These are phyloP conservation scores for Pyracantha coccinea DNA, from an alignment of 331 rosid species.

Conservation along the genomic window DNA sequence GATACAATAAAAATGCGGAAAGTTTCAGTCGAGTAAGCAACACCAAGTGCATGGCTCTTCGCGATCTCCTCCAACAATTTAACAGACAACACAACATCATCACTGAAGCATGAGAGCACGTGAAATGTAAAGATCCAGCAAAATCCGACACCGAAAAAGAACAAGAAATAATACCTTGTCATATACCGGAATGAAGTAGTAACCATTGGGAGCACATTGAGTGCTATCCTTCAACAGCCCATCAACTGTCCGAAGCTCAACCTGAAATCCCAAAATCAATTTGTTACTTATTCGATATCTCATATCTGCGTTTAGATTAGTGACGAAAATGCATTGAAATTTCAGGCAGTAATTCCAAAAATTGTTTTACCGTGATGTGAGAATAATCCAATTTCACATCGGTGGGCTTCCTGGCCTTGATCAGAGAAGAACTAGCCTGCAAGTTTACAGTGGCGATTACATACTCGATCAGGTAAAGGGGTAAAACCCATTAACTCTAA, in stretches of 20 bases:
- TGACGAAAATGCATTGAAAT: not conserved
- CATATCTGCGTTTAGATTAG: too few relatives aligned
- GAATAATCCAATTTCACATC: slow-evolving; percentile 86
- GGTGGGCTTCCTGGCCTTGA: slow-evolving; percentile 55
- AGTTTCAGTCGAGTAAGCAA: not conserved
- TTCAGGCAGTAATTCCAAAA: not conserved
- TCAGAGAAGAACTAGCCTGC: slow-evolving; percentile 78
- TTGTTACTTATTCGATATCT: too few relatives aligned
- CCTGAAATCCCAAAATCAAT: slow-evolving; percentile 28
- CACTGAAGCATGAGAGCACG: not conserved
- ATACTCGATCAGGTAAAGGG: not conserved
- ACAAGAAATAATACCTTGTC: slow-evolving; percentile 62
- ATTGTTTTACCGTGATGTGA: slow-evolving; percentile 54
- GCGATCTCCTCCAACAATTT: not conserved
- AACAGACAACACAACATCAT: not conserved
- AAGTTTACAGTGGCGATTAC: not conserved
- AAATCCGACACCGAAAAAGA: not conserved
- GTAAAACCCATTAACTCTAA: not conserved
- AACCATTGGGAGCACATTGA: slow-evolving; percentile 98
- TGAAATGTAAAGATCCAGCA: too few relatives aligned
- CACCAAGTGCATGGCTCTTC: not conserved
- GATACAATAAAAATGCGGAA: not conserved
- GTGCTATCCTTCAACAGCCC: slow-evolving; percentile 91
- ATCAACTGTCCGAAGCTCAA: slow-evolving; percentile 92
- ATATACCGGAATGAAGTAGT: slow-evolving; percentile 95